Evolutionary conservation across 805 yeast genomes (phyloP).

Genomic region (Yamadazyma scolyti): DNA sequence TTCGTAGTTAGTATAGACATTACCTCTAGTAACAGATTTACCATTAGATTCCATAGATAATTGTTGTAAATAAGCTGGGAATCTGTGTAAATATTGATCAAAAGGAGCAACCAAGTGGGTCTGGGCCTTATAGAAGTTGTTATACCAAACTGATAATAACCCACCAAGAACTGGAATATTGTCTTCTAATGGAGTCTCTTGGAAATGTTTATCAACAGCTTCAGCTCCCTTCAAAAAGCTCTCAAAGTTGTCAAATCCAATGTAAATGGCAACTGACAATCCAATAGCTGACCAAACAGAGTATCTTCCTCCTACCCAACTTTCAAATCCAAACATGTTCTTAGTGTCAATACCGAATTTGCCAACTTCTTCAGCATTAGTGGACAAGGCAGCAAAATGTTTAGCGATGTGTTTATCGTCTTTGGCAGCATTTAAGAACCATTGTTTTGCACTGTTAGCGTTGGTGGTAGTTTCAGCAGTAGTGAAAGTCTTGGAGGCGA

Average conservation of each 20-base stretch:
- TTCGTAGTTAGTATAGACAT: constrained; percentile 87
- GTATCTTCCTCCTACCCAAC: constrained; percentile 99
- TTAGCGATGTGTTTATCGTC: constrained; percentile 78
- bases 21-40: constrained; percentile 92
- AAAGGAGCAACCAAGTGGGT: constrained; percentile 98
- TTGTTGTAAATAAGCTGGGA: constrained; percentile 99
- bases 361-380: constrained; percentile 86
- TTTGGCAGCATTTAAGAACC: constrained; percentile 80
- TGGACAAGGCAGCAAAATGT: constrained; percentile 96
- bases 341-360: constrained; percentile 96
- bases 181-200: constrained; percentile 75
- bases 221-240: constrained; percentile 95
- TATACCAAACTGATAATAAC: constrained; percentile 94
- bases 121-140: constrained; percentile 97
- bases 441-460: constrained; percentile 90
- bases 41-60: constrained; percentile 99
- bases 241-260: constrained; percentile 93
- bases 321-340: constrained; percentile 98
- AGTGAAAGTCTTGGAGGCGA: constrained; percentile 98
- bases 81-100: constrained; percentile 97
- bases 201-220: constrained; percentile 91
- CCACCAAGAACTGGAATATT: constrained; percentile 96
- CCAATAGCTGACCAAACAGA: constrained; percentile 99
- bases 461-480: constrained; percentile 98
- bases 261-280: constrained; percentile 87